Evolutionary conservation across 179 eudicot genomes (phyloP).

Genomic region (Heliamphora pulchella): DNA sequence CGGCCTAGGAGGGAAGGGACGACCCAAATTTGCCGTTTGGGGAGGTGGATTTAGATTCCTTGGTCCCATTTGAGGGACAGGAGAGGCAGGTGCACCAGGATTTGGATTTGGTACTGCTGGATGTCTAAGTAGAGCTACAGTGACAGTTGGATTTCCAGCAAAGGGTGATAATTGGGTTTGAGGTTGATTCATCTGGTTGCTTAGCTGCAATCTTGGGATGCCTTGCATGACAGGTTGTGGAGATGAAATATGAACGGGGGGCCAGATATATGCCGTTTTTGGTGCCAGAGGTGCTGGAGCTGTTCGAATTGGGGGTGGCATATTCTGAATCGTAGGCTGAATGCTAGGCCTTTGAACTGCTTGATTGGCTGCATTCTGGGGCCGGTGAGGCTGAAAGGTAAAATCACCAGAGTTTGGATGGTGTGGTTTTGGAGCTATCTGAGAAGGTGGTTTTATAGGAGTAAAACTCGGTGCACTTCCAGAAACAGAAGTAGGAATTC

Average conservation of each 20-base stretch:
- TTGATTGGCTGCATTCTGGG: conserved; percentile 40
- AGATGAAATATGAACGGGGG: conserved; percentile 30
- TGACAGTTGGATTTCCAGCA: conserved; percentile 17
- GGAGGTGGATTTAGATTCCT: conserved; percentile 39
- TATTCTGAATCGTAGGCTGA: conserved; percentile 33
- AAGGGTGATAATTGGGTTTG: conserved; percentile 22
- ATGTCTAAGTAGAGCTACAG: conserved; percentile 19
- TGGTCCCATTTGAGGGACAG: conserved; percentile 39
- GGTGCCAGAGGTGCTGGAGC: conserved; percentile 35
- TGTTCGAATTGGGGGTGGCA: conserved; percentile 18
- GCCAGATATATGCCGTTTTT: conserved; percentile 46
- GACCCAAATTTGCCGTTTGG: conserved; percentile 26
- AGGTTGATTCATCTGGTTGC: conserved; percentile 36
- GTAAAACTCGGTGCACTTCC: conserved; percentile 42
- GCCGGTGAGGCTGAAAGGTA: conserved; percentile 69
- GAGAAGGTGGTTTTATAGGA: conserved; percentile 36
- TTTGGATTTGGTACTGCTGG: conserved; percentile 19
- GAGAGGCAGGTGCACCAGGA: conserved; percentile 30
- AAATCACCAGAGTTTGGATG: conserved; percentile 54
- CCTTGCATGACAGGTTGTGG: conserved; percentile 39
- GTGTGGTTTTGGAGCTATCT: conserved; percentile 33
- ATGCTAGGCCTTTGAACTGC: conserved; percentile 33
- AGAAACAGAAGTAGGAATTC: conserved; percentile 24
- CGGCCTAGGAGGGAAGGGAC: conserved; percentile 39
- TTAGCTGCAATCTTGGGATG: conserved; percentile 40